Evolutionary conservation across 2,329 filamentous ascomycete genomes (phyloP), one percentile per base, ranked within the genome.

Genomic region (Leptographium wingfieldii): DNA sequence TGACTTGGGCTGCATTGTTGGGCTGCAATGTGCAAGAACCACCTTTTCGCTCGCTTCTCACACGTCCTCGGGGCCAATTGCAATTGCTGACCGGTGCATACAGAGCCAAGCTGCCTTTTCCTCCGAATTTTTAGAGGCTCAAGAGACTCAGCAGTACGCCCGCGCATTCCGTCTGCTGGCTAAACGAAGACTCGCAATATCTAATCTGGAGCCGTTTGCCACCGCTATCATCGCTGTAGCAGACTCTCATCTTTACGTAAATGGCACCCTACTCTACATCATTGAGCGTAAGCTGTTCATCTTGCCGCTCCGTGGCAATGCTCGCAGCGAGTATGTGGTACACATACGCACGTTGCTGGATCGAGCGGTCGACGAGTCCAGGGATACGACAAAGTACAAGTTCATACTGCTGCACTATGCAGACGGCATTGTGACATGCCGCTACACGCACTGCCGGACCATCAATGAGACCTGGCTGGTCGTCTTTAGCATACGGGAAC

Each of bases 251-350:
- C 55, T 59, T 9, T 90, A 87, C 68, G 73, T 75, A 22, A 77
- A 82, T 60, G 85, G 87, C 6, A 75, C 81, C 12, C 72, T 91
- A 19, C 88, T 85, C 65, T 86, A 90, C 67, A 77, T 81, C 12
- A 68, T 76, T 49, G 75, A 77, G 51, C 61, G 66, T 43, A 57
- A 68, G 56, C 74, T 91, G 31, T 79, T 81, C 3, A 69, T 89
- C 31, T 73, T 87, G 55, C 75, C 86, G 62, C 71, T 88, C 22
- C 79, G 82, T 64, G 67, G 68, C 9, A 75, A 76, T 0, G 73
- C 72, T 2, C 68, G 67, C 27, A 65, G 70, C 12, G 85, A 88
- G 66, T 71, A 77, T 16, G 12, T 16, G 6, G 70, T 88, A 53
- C 74, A 83, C 64, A 73, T 84, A 40, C 74, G 74, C 7, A 66